Evolutionary conservation across 1,284 basidiomycete genomes (phyloP), one percentile per base, ranked within the genome.

Genomic region (Singerocomus inundabilis): DNA sequence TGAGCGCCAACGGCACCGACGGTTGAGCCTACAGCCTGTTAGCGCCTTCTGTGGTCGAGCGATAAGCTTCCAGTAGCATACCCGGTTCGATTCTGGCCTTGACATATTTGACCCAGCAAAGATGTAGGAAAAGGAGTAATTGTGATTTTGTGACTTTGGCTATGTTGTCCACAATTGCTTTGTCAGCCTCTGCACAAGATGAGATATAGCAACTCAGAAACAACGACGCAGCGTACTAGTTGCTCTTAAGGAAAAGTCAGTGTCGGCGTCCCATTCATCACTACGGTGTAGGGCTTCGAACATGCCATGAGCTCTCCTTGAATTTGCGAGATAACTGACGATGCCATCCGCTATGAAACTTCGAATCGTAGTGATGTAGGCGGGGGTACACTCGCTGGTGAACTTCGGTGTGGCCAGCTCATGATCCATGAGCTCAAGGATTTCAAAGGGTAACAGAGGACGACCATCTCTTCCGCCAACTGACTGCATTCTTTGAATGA

Each of bases 1-100:
- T 99, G 97, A 1, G 97, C 97, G 15, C 97, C 97, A 40, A 99
- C 93, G 15, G 97, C 97, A 44, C 97, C 97, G 16, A 99, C 97
- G 6, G 97, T 98, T 0, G 94, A 96, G 15, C 93, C 91, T 90
- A 50, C 16, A 48, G 18, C 5, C 26, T 7, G 40, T 62, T 38
- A 57, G 52, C 9, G 21, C 21, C 21, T 4, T 3, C 10, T 35
- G 5, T 16, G 31, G 21, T 54, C 13, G 5, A 28, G n/a, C 0
- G 10, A 42, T 15, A 33, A 21, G 7, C 41, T 36, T 30, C 30
- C 11, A 15, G 24, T 10, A 25, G 39, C 43, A 29, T 35, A 87
- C 90, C 92, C 44, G 94, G 95, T 70, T 98, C 94, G 58, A 98
- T 95, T 65, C 93, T 91, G 7, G 94, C 91, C 70, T 93, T 91